These are phyloP conservation scores for Macrolepiota albuminosa DNA, from an alignment of 768 basidiomycete species.

Conservation along the genomic window DNA sequence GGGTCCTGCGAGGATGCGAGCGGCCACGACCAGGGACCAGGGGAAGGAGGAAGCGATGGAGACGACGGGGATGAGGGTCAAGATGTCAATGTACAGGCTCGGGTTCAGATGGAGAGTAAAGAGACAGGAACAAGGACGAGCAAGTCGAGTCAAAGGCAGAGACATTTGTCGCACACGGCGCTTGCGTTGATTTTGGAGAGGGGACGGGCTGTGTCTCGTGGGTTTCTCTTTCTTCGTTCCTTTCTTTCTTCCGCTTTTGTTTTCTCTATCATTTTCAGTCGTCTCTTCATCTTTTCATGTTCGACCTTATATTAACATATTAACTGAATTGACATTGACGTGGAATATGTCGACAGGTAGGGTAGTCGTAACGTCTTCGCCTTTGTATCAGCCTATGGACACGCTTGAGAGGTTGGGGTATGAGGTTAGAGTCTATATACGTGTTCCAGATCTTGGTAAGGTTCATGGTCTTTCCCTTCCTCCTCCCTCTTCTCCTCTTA, in stretches of 20 bases:
- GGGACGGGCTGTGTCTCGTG: constrained; percentile 67
- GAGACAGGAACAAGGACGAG: neutral
- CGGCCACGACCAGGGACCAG: neutral
- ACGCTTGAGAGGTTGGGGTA: constrained; percentile 70
- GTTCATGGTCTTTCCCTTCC: neutral
- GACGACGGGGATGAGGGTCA: neutral
- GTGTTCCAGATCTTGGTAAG: constrained; percentile 61
- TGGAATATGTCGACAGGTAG: constrained; percentile 30
- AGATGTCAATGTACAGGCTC: neutral
- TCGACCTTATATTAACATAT: neutral
- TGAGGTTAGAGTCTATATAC: constrained; percentile 62
- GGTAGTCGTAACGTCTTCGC: constrained; percentile 77
- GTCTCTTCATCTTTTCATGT: neutral
- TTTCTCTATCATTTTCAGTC: neutral
- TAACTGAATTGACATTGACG: neutral
- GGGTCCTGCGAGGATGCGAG: neutral
- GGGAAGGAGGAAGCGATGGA: neutral
- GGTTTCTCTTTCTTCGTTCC: constrained; percentile 11
- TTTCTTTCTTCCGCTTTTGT: neutral
- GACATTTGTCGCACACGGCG: constrained; percentile 70
- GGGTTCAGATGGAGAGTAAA: neutral
- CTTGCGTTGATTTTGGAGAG: constrained; percentile 77
- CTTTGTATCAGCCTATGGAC: constrained; percentile 80
- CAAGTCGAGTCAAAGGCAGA: neutral
- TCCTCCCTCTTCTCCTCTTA: no score